Conservation (phyloP, 495 filamentous ascomycete genomes). For the Penicillium goetzii region DNA sequence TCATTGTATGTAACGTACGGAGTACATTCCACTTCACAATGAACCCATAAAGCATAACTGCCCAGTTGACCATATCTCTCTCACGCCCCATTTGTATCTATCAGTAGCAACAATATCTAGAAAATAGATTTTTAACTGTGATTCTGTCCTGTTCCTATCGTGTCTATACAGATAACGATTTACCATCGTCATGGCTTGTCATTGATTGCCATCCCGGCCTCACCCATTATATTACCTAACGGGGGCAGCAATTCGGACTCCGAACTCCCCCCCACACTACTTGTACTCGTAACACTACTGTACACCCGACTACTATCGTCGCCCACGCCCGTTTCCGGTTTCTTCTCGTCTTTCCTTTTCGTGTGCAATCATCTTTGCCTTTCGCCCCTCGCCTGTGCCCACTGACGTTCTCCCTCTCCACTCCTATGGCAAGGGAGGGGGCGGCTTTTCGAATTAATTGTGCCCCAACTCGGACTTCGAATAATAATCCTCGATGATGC, state of each 20-base stretch:
- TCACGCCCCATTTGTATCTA: too few species aligned
- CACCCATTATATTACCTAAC: conserved; percentile 7
- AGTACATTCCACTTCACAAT: too few species aligned
- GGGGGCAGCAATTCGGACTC: conserved; percentile 1
- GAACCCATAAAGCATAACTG: too few species aligned
- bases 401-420: background rate
- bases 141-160: background rate
- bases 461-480: background rate
- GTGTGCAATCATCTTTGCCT: background rate
- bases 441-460: background rate
- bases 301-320: too few species aligned
- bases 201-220: background rate
- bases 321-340: conserved; percentile 1
- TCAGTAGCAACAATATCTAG: too few species aligned
- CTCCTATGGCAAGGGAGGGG: background rate
- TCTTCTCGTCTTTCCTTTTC: conserved; percentile 3
- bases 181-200: background rate
- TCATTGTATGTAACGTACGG: too few species aligned
- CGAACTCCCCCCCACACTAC: background rate
- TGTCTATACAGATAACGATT: background rate
- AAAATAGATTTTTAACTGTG: too few species aligned
- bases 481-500: background rate
- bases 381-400: background rate
- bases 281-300: background rate
- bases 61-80: too few species aligned